A percentile compares a stretch with the other conserved stretches of the same genome.
These are phyloP conservation scores for Cladosporium sp. DNA, from an alignment of 2,329 filamentous ascomycete genomes.

Conservation along the genomic window DNA sequence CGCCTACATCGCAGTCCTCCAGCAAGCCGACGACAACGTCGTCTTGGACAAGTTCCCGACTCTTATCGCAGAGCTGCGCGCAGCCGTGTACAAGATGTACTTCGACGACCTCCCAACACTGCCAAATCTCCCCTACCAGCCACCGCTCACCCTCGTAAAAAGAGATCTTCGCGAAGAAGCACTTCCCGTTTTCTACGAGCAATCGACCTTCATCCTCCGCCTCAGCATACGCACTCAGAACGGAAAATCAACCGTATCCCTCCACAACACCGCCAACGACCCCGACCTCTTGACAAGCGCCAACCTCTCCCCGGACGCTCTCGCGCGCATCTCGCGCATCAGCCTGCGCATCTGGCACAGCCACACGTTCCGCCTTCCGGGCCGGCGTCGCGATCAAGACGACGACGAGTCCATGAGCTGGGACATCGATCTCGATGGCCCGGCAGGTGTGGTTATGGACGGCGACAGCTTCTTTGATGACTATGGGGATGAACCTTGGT, in stretches of 20 bases:
- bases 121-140: not conserved
- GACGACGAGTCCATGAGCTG: not conserved
- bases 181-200: not conserved
- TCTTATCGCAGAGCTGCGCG: not conserved
- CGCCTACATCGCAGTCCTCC: not conserved
- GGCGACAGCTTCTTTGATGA: too few species aligned
- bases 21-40: not conserved
- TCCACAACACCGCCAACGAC: not conserved
- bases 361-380: too few species aligned
- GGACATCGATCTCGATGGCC: not conserved
- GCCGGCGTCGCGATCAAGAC: too few species aligned
- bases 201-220: not conserved
- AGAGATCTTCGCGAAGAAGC: not conserved
- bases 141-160: not conserved
- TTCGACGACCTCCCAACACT: not conserved
- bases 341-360: not conserved
- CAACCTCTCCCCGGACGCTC: not conserved
- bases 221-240: not conserved
- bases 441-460: not conserved
- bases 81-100: not conserved
- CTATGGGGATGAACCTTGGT: not conserved
- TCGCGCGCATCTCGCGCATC: not conserved
- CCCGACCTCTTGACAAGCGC: not conserved
- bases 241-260: not conserved
- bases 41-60: not conserved